Conservation (phyloP, 352 stramenopile genomes). For the Phytophthora meadii region DNA sequence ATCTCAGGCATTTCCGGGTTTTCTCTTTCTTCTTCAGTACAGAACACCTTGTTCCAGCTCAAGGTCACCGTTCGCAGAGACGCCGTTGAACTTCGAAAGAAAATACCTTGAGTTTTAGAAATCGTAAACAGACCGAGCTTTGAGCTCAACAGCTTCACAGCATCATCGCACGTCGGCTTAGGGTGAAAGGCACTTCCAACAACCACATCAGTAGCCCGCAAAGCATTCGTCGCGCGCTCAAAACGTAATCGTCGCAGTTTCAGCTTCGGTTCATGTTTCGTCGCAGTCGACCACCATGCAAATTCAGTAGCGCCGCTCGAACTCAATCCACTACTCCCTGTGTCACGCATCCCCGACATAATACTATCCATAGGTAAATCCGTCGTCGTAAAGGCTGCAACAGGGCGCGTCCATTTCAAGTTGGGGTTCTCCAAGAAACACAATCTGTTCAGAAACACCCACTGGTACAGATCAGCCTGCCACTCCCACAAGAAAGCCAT, state of each 20-base stretch:
- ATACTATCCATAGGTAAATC: constrained; percentile 41
- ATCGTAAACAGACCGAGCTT: constrained; percentile 79
- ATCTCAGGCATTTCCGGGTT: constrained; percentile 19
- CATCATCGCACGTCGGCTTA: constrained; percentile 30
- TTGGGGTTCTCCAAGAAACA: constrained; percentile 86
- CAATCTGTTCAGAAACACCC: constrained; percentile 85
- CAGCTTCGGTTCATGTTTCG: constrained; percentile 66
- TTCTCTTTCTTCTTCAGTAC: not conserved
- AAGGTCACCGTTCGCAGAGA: constrained; percentile 51
- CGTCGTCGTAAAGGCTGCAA: constrained; percentile 63
- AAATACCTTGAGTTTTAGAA: constrained; percentile 53
- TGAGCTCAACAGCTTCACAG: constrained; percentile 57
- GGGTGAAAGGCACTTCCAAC: constrained; percentile 67
- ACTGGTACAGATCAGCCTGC: constrained; percentile 77
- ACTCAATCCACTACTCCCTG: constrained; percentile 7
- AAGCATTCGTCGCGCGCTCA: constrained; percentile 68
- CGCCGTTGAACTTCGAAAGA: constrained; percentile 60
- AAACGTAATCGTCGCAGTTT: constrained; percentile 78
- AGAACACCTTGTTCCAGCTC: constrained; percentile 42
- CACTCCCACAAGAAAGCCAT: constrained; percentile 89
- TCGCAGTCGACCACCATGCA: constrained; percentile 79
- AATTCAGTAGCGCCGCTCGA: constrained; percentile 59
- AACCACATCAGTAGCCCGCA: constrained; percentile 77
- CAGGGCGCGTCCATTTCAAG: constrained; percentile 79
- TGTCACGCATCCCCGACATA: constrained; percentile 1